Conservation (phyloP, 2,329 filamentous ascomycete species). For the Colletotrichum liaoningense region DNA sequence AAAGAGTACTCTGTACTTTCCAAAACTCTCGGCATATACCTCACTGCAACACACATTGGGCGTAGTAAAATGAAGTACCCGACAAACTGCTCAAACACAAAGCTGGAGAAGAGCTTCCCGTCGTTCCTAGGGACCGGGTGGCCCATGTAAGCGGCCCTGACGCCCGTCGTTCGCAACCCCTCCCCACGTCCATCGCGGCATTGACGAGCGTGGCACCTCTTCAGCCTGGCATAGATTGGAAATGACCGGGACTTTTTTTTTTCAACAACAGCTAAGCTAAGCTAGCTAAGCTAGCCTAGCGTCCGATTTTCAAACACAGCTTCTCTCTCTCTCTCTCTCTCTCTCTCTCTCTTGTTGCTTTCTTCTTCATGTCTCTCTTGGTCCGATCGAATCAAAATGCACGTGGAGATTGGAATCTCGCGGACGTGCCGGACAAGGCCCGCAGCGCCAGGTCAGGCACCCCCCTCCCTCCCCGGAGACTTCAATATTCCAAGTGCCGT, state of each 20-base stretch:
- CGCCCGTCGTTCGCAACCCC: constrained; percentile 12
- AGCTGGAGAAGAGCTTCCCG: not conserved
- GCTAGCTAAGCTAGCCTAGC: not conserved
- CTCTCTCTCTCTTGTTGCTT: not conserved
- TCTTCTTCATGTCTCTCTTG: not conserved
- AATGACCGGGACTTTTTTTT: not conserved
- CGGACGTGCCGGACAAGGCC: constrained; percentile 26
- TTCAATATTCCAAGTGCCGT: constrained; percentile 22
- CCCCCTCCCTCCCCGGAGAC: not conserved
- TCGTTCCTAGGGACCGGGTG: not conserved
- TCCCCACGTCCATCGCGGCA: constrained; percentile 21
- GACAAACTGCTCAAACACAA: not conserved
- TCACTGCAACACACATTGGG: not conserved
- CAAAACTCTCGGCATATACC: not conserved
- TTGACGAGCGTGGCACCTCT: constrained; percentile 28
- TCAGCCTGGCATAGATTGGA: constrained; percentile 32
- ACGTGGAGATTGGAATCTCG: constrained; percentile 16
- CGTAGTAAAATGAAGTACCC: not conserved
- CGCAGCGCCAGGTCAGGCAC: not conserved
- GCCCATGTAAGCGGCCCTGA: constrained; percentile 8
- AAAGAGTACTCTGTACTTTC: not conserved
- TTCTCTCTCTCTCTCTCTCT: constrained; percentile 1
- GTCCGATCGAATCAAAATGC: constrained; percentile 21
- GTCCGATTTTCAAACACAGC: not conserved
- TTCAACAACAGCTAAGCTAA: not conserved